phyloP scores from a whole-genome alignment of 1,284 basidiomycete species.

The Kwoniella shivajii region DNA sequence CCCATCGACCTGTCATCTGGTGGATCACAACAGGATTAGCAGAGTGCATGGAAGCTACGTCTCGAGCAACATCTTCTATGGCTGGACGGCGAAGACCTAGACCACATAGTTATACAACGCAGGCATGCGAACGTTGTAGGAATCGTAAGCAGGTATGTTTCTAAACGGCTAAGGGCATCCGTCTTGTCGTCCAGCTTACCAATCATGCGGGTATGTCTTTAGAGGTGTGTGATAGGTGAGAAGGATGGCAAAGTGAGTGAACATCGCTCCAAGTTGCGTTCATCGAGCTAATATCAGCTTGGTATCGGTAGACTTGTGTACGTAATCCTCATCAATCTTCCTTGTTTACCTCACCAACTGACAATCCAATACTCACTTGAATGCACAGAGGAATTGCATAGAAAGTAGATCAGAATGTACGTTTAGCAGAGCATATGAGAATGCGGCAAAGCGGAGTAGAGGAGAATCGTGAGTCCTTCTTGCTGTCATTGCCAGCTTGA shows the following conservation, averaged over 20 bases:
- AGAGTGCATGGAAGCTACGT: neutral
- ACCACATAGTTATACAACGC: slow-evolving; percentile 16
- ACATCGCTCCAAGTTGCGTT: too few relatives aligned
- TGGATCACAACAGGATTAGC: too few relatives aligned
- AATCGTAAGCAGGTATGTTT: slow-evolving; percentile 14
- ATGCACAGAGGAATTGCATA: slow-evolving; percentile 15
- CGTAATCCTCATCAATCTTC: neutral
- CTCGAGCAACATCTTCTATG: neutral
- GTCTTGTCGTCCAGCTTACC: too few relatives aligned
- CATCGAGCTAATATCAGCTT: too few relatives aligned
- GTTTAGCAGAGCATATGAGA: slow-evolving; percentile 3
- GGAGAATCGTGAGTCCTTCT: slow-evolving; percentile 13
- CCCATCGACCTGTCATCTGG: too few relatives aligned
- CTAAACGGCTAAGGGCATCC: neutral
- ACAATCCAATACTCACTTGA: neutral
- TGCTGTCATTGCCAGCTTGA: neutral
- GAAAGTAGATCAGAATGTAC: slow-evolving; percentile 17
- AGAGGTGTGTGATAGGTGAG: slow-evolving; percentile 12
- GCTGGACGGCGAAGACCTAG: slow-evolving; percentile 12
- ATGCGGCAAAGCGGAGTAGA: slow-evolving; percentile 15
- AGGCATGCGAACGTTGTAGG: slow-evolving; percentile 21
- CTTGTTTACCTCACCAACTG: neutral
- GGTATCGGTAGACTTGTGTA: neutral
- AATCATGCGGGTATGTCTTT: too few relatives aligned
- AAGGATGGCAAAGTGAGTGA: slow-evolving; percentile 7